A percentile compares a stretch with the other conserved stretches of the same genome.
phyloP scores from a whole-genome alignment of 192 early-diverging fungal genomes.

The Chytriomyces confervae region DNA sequence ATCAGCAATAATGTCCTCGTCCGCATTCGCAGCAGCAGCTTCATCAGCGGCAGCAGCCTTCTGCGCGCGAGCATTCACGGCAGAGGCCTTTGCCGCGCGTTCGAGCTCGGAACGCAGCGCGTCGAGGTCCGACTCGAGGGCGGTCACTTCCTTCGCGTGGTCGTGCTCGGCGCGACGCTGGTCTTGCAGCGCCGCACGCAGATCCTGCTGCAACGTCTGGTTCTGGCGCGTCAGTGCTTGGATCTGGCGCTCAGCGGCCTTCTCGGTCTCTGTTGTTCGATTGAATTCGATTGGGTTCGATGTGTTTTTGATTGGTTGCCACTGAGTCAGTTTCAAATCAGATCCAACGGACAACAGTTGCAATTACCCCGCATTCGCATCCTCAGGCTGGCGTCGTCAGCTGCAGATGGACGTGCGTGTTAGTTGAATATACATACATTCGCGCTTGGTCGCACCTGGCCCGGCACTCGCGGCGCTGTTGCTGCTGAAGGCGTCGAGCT shows the following conservation, averaged over 20 bases:
- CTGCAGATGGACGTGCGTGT: not conserved
- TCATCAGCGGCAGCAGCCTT: not conserved
- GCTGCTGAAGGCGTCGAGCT: not conserved
- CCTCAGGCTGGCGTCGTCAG: not conserved
- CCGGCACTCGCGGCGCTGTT: not conserved
- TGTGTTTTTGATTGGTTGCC: not conserved
- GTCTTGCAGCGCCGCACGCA: constrained; percentile 29
- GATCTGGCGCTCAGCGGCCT: constrained; percentile 29
- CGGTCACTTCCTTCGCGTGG: constrained; percentile 37
- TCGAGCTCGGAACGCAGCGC: constrained; percentile 39
- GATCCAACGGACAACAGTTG: not conserved
- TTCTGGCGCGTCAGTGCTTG: constrained; percentile 2
- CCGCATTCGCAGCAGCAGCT: constrained; percentile 7
- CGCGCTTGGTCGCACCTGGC: not conserved
- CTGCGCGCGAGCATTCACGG: not conserved
- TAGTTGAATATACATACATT: not conserved
- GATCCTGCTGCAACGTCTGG: constrained; percentile 13
- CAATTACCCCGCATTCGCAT: not conserved
- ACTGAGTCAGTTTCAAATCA: not conserved
- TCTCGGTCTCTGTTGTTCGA: constrained; percentile 25
- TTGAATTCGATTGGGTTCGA: not conserved
- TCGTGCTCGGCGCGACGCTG: constrained; percentile 37
- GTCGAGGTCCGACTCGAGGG: constrained; percentile 48
- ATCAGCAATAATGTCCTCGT: not conserved
- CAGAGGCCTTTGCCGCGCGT: not conserved